A percentile compares a stretch with the other conserved stretches of the same genome.
phyloP scores from a whole-genome alignment of 768 basidiomycete species.

The Boletus pseudo-olivaceus region DNA sequence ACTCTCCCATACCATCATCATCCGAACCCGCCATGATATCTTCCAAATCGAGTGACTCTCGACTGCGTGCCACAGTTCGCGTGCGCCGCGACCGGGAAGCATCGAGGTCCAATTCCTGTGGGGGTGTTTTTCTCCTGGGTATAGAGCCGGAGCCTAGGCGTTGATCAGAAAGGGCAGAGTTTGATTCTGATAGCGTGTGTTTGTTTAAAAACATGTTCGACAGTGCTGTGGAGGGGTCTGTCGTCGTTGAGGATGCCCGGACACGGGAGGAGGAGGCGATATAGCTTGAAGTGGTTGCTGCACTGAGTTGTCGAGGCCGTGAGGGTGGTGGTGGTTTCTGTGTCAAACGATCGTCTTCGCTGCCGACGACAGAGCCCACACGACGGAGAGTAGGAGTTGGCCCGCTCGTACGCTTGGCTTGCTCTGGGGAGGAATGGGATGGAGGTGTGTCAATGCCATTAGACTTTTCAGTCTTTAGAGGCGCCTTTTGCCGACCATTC shows the following conservation, averaged over 20 bases:
- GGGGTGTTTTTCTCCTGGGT: conserved; percentile 22
- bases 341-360: conserved; percentile 43
- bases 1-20: conserved; percentile 43
- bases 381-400: conserved; percentile 49
- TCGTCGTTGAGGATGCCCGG: conserved; percentile 34
- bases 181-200: conserved; percentile 26
- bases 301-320: conserved; percentile 46
- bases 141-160: conserved; percentile 20
- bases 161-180: conserved; percentile 31
- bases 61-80: conserved; percentile 50
- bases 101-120: conserved; percentile 30
- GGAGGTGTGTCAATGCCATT: conserved; percentile 16
- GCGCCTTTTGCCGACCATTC: conserved; percentile 27
- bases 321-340: conserved; percentile 35
- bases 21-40: conserved; percentile 71
- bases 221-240: conserved; percentile 22
- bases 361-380: conserved; percentile 63
- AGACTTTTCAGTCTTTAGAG: conserved; percentile 22
- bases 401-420: conserved; percentile 22
- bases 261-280: conserved; percentile 25
- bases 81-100: conserved; percentile 29
- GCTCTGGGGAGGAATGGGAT: conserved; percentile 19
- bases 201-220: conserved; percentile 21
- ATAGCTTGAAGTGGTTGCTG: conserved; percentile 39
- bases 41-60: conserved; percentile 72